Base-by-base conservation (phyloP, 345 rosid genomes). In the Capsella bursapastoris region DNA sequence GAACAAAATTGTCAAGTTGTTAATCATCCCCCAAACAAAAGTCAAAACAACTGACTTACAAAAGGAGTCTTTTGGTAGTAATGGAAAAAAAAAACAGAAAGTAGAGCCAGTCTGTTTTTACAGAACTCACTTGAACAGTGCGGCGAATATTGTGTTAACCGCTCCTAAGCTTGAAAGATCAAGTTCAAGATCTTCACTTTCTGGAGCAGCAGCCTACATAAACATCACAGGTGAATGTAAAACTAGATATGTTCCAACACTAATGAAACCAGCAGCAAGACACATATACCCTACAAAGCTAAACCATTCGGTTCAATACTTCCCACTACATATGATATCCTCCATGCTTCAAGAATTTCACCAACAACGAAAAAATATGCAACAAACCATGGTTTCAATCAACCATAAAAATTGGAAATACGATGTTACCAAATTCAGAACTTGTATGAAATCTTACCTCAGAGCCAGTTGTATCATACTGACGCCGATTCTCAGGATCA, bases 141-240 rank as follows among this genome's bases (percentile, higher is more conserved):
- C 97, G 48, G 99, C 96, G 73, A 94, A 92, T 84, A 94, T 88
- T 13, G 97, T 94, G 77, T 92, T 94, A 69, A 94, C 92, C 74
- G 99, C 86, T 64, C 97, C 97, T 84, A 94, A 86, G 78, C 97
- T 94, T 43, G 97, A 94, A 74, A 94, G 99, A 89, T 94, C 99
- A 5, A 92, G 79, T 80, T 94, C 99, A 76, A 94, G 79, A 5
- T 94, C 97, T 81, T 90, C 96, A 82, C 83, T 85, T 67, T 87
- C 97, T 35, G 84, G 69, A 76, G 84, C 96, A 50, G 81, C 89
- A 72, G 90, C 96, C 99, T 94, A 77, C 18, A 40, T 40, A 40
- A 9, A 60, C 78, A 59, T 38, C 66, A 15, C 57, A 66, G 12
- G 47, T 25, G 29, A 49, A 71, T 44, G 5, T 5, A 78, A 28